Conservation (phyloP, 129 eudicot species). For the Solidago caesia region DNA sequence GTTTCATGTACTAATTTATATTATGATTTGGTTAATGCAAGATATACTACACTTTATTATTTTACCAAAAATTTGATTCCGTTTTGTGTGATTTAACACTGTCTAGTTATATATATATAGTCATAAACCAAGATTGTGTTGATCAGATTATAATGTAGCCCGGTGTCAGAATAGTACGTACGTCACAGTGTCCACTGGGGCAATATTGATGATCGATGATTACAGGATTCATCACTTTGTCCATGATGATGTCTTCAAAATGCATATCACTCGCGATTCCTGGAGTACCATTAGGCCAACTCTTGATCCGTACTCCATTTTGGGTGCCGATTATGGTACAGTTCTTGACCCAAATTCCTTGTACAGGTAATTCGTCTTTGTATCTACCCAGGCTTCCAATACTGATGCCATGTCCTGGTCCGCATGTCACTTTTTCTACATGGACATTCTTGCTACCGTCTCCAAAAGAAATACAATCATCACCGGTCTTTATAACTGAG, state of each 20-base stretch:
- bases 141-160: too few species aligned
- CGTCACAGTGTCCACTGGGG: constrained; percentile 19
- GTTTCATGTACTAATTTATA: too few species aligned
- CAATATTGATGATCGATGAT: constrained; percentile 67
- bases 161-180: too few species aligned
- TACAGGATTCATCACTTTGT: constrained; percentile 46
- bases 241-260: constrained; percentile 50
- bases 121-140: too few species aligned
- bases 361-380: constrained; percentile 40
- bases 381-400: constrained; percentile 59
- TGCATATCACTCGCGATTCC: constrained; percentile 33
- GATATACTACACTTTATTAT: too few species aligned
- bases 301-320: constrained; percentile 54
- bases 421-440: constrained; percentile 42
- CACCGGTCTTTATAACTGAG: constrained; percentile 44
- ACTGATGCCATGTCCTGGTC: constrained; percentile 70
- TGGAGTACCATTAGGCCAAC: constrained; percentile 41
- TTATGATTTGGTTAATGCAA: too few species aligned
- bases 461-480: constrained; percentile 67
- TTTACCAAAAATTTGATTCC: too few species aligned
- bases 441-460: constrained; percentile 40
- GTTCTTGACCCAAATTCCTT: constrained; percentile 42
- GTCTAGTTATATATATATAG: too few species aligned
- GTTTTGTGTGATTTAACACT: too few species aligned
- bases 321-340: constrained; percentile 39